phyloP scores from a whole-genome alignment of 202 grass and related monocot species.

The Musa balbisiana region DNA sequence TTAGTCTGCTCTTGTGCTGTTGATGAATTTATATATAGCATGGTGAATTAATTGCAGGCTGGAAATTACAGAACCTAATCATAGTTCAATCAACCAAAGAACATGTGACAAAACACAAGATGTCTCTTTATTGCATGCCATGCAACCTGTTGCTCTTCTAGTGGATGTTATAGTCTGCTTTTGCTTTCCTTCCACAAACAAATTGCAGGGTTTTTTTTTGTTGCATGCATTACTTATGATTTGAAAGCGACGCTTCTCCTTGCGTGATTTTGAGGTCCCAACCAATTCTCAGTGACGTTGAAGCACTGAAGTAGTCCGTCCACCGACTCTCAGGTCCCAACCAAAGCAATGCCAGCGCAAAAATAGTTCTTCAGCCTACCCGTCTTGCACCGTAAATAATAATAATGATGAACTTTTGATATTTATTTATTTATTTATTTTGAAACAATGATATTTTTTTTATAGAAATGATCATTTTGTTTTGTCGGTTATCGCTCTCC shows the following conservation, averaged over 20 bases:
- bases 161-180: not conserved
- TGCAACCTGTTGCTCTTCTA: not conserved
- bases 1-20: not conserved
- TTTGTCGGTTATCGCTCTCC: no score
- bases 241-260: slow-evolving; percentile 8
- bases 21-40: not conserved
- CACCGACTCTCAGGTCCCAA: no score
- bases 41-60: not conserved
- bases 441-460: no score
- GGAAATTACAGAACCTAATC: not conserved
- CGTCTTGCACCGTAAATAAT: no score
- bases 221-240: not conserved
- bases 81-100: not conserved
- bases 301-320: not conserved
- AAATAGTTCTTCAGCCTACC: no score
- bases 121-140: not conserved
- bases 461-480: no score
- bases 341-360: no score
- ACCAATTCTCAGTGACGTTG: not conserved
- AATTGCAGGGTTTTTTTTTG: not conserved
- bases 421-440: no score
- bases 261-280: not conserved
- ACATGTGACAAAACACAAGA: not conserved
- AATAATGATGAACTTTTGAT: no score
- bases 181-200: not conserved